Conservation (phyloP, 371 early-diverging fungal species). For the Amoeboaphelidium protococcarum region DNA sequence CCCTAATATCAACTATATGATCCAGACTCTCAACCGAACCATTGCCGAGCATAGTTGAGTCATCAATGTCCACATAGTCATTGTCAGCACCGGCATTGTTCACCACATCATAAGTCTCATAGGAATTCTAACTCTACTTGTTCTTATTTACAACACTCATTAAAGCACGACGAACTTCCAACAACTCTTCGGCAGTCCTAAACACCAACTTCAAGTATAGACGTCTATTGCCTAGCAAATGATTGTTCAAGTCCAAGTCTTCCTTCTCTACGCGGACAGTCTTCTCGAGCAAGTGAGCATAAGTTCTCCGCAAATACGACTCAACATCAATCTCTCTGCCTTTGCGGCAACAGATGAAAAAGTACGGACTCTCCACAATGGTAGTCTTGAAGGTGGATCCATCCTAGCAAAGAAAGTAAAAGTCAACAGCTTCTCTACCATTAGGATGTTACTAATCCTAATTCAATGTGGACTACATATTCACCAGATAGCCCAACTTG, state of each 20-base stretch:
- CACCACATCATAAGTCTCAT: slow-evolving; percentile 23
- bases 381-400: slow-evolving; percentile 70
- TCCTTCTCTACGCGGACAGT: slow-evolving; percentile 40
- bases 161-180: slow-evolving; percentile 22
- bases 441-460: slow-evolving; percentile 22
- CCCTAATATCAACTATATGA: slow-evolving; percentile 58
- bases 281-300: slow-evolving; percentile 30
- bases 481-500: slow-evolving; percentile 76
- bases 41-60: slow-evolving; percentile 5
- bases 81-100: slow-evolving; percentile 5
- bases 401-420: slow-evolving; percentile 71
- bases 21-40: slow-evolving; percentile 13
- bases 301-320: slow-evolving; percentile 48
- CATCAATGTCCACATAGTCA: slow-evolving; percentile 11
- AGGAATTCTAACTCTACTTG: slow-evolving; percentile 23
- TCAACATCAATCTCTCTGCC: slow-evolving; percentile 46
- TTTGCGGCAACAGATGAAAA: slow-evolving; percentile 50
- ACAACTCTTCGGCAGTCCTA: slow-evolving; percentile 47
- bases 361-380: slow-evolving; percentile 59
- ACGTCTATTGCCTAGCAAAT: slow-evolving; percentile 46
- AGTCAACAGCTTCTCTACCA: slow-evolving; percentile 58
- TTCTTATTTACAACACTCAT: neutral
- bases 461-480: slow-evolving; percentile 43
- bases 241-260: slow-evolving; percentile 75
- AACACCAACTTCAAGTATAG: slow-evolving; percentile 49